Evolutionary conservation across 2,329 filamentous ascomycete species (phyloP).

Genomic region (Aspergillus pseudoglaucus): DNA sequence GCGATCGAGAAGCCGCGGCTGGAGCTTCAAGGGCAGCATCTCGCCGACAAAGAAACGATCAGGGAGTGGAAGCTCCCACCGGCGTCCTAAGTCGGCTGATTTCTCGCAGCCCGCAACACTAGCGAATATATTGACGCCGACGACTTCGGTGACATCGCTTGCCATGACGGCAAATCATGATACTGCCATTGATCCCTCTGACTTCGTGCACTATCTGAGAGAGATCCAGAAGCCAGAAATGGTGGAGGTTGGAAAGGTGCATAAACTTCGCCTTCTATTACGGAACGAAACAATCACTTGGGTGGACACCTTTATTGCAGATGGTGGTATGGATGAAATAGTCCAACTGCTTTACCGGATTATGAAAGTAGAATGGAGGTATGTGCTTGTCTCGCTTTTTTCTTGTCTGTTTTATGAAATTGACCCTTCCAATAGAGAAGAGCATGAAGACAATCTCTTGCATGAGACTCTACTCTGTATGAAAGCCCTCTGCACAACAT

Average conservation of each 20-base stretch:
- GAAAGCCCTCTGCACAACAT: conserved; percentile 90
- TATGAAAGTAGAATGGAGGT: conserved; percentile 95
- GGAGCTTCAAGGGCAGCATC: conserved; percentile 66
- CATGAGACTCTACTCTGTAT: conserved; percentile 89
- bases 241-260: conserved; percentile 89
- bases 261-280: conserved; percentile 82
- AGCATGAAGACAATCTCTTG: conserved; percentile 87
- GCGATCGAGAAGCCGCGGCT: conserved; percentile 63
- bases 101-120: conserved; percentile 56
- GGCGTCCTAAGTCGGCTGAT: conserved; percentile 66
- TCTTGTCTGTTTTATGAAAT: conserved; percentile 47
- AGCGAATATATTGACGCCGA: conserved; percentile 49
- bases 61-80: conserved; percentile 58
- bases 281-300: conserved; percentile 93
- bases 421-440: conserved; percentile 57
- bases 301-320: conserved; percentile 85
- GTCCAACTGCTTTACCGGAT: conserved; percentile 82
- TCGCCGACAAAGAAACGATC: conserved; percentile 71
- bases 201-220: conserved; percentile 79
- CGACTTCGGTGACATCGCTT: conserved; percentile 47
- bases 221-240: conserved; percentile 74
- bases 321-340: conserved; percentile 89
- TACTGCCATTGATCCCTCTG: conserved; percentile 65
- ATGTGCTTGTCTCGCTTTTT: conserved; percentile 25
- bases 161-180: conserved; percentile 64